A percentile compares a stretch with the other conserved stretches of the same genome.
Evolutionary conservation across 2,329 filamentous ascomycete genomes (phyloP).

Genomic region (Aspergillus brasiliensis): DNA sequence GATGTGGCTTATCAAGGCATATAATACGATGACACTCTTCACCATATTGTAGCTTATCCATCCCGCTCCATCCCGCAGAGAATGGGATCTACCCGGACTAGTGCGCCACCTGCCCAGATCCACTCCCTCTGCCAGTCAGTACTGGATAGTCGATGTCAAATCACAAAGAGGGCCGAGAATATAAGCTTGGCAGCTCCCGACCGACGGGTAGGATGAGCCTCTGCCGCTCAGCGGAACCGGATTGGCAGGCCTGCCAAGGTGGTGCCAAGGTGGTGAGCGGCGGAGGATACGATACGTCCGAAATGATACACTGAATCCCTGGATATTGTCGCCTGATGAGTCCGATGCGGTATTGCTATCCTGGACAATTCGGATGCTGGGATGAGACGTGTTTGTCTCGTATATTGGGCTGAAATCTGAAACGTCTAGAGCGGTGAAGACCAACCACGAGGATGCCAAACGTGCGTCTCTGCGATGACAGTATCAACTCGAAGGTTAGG

Average conservation of each 20-base stretch:
- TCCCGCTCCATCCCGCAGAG: background rate
- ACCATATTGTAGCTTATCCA: background rate
- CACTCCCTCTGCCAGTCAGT: background rate
- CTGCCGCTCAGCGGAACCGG: conserved; percentile 8
- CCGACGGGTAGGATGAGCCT: conserved; percentile 10
- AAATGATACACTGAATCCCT: conserved; percentile 3
- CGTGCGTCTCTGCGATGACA: conserved; percentile 2
- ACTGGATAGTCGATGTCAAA: background rate
- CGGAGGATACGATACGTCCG: conserved; percentile 17
- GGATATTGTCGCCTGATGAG: conserved; percentile 9
- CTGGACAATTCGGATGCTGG: background rate
- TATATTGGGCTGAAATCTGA: conserved; percentile 10
- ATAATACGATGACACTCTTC: background rate
- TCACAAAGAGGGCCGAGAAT: background rate
- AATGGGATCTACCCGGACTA: background rate
- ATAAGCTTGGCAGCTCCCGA: conserved; percentile 13
- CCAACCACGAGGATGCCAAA: conserved; percentile 13
- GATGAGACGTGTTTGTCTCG: background rate
- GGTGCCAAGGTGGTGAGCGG: conserved; percentile 12
- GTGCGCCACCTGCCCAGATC: conserved; percentile 1
- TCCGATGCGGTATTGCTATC: background rate
- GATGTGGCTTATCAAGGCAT: background rate
- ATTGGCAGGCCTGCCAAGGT: conserved; percentile 9
- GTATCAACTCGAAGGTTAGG: background rate
- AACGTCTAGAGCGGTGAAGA: conserved; percentile 15